Percentiles rank a stretch among this genome's conserved stretches.
Evolutionary conservation across 495 filamentous ascomycete genomes (phyloP).

Genomic region (Bombardia bombarda): DNA sequence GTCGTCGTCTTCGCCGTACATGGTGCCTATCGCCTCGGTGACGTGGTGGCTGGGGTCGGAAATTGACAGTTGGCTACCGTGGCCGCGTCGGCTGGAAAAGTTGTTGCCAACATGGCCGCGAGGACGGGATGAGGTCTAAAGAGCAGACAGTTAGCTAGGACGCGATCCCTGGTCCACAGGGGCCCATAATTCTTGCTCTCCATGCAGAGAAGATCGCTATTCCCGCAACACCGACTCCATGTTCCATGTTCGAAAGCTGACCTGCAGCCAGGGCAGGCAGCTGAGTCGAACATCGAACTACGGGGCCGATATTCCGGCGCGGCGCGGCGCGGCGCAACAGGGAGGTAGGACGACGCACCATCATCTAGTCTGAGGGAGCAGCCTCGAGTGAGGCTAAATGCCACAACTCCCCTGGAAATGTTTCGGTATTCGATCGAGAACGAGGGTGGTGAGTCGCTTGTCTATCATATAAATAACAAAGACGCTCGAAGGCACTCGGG

Average conservation of each 20-base stretch:
- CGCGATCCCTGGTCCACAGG: slow-evolving; percentile 18
- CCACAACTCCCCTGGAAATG: slow-evolving; percentile 26
- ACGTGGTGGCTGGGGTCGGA: slow-evolving; percentile 80
- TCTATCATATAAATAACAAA: slow-evolving; percentile 29
- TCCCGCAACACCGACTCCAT: slow-evolving; percentile 2
- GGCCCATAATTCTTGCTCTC: slow-evolving; percentile 20
- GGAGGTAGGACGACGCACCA: slow-evolving; percentile 24
- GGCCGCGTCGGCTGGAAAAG: slow-evolving; percentile 47
- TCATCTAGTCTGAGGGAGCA: slow-evolving; percentile 24
- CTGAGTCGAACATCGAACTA: neutral
- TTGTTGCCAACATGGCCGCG: slow-evolving; percentile 44
- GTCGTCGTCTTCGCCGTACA: slow-evolving; percentile 70
- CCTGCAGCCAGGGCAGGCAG: neutral
- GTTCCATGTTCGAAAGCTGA: neutral
- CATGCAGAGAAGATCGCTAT: slow-evolving; percentile 6
- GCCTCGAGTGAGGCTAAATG: slow-evolving; percentile 31
- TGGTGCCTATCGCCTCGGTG: slow-evolving; percentile 91
- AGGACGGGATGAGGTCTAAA: slow-evolving; percentile 47
- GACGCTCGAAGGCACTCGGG: slow-evolving; percentile 5
- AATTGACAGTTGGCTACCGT: slow-evolving; percentile 49
- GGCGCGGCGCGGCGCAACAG: neutral
- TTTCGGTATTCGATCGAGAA: slow-evolving; percentile 12
- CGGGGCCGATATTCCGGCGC: neutral
- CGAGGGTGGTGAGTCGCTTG: slow-evolving; percentile 13
- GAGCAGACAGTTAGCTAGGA: slow-evolving; percentile 14